Evolutionary conservation across 2,329 filamentous ascomycete genomes (phyloP).

Genomic region (Aspergillus tamarii): DNA sequence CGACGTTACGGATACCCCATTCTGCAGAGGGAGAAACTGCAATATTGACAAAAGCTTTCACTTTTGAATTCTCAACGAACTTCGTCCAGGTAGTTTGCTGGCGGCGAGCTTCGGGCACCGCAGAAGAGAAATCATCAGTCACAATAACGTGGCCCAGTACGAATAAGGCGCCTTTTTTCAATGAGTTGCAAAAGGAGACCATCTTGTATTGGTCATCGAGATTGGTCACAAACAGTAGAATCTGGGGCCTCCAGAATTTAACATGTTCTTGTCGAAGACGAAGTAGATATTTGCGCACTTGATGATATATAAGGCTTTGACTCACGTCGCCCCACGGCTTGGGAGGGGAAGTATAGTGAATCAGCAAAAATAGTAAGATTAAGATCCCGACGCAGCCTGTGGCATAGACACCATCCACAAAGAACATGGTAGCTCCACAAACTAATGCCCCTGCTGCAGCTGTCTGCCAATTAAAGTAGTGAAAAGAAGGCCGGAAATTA

Average conservation of each 20-base stretch:
- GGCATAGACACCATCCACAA: conserved; percentile 81
- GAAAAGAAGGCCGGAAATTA: conserved; percentile 85
- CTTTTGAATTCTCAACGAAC: conserved; percentile 82
- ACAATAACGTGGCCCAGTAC: conserved; percentile 88
- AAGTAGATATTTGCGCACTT: conserved; percentile 84
- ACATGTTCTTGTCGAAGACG: conserved; percentile 86
- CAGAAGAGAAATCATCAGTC: conserved; percentile 75
- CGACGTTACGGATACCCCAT: conserved; percentile 83
- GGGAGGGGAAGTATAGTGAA: conserved; percentile 82
- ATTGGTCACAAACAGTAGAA: conserved; percentile 81
- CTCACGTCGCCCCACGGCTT: conserved; percentile 91
- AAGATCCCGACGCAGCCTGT: conserved; percentile 73
- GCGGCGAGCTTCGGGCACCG: conserved; percentile 77
- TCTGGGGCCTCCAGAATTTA: conserved; percentile 91
- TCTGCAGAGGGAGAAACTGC: conserved; percentile 80
- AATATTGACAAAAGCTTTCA: conserved; percentile 88
- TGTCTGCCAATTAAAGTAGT: conserved; percentile 86
- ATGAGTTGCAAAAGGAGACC: conserved; percentile 87
- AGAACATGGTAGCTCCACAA: conserved; percentile 84
- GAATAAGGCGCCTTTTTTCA: conserved; percentile 86
- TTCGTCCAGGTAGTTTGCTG: conserved; percentile 84
- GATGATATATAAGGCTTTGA: conserved; percentile 84
- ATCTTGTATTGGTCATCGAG: conserved; percentile 79
- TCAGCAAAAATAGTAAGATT: conserved; percentile 77
- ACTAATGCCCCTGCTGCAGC: conserved; percentile 74